Base-by-base conservation (phyloP, 495 filamentous ascomycete genomes). In the Oidiodendron maius region DNA sequence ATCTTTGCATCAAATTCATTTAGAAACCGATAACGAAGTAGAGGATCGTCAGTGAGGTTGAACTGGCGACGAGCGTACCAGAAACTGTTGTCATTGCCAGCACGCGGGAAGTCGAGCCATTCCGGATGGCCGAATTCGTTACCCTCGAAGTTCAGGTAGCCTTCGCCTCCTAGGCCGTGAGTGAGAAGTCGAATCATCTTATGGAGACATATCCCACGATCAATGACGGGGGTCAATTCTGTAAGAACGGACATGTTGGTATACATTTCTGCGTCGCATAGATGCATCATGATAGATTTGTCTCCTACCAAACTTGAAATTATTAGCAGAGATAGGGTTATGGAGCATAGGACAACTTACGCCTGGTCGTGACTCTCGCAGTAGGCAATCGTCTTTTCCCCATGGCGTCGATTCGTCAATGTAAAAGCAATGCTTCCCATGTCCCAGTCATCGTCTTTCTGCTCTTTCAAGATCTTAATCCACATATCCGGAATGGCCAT, bases 401-500 rank as follows among this genome's bases (percentile, higher is more conserved):
- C 93, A 61, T 97, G 86, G 15, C 93, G 81, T 26, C 93, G 78
- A 68, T 98, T 96, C 32, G 86, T 94, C 21, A 98, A 74, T 24
- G 88, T 95, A 66, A 81, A 89, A 58, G 80, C 77, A 46, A 98
- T 83, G 52, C 76, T 82, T 28, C 80, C 84, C 59, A 98, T 87
- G 59, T 97, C 88, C 93, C 93, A 98, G 8, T 95, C 86, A 56
- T 82, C 78, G 57, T 98, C 93, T 51, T 84, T 71, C 66, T 87
- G 85, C 65, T 97, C 94, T 65, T 98, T 98, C 43, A 98, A 69
- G 60, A 89, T 83, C 70, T 97, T 98, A 76, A 98, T 98, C 76
- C 93, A 98, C 85, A 97, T 84, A 67, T 98, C 93, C 12, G 93
- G 93, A 56, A 98, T 83, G 9, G 93, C 93, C 93, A 98, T 98